Evolutionary conservation across 306 rosid species (phyloP).

Genomic region (Castanea sativa): DNA sequence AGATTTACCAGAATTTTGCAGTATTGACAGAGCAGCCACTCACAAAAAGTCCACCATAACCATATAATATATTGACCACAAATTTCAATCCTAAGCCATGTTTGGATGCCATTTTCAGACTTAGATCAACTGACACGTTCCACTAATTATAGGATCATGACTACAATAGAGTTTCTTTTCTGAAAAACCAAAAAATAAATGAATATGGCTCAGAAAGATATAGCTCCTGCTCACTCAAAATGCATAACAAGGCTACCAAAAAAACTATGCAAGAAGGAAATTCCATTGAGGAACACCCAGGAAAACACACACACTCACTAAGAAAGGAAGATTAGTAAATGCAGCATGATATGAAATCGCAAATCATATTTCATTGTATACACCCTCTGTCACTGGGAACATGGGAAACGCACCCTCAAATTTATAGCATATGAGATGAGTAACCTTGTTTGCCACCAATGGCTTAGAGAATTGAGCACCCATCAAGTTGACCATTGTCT

Average conservation of each 20-base stretch:
- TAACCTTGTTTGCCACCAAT: constrained; percentile 80
- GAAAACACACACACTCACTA: background rate
- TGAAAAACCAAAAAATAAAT: background rate
- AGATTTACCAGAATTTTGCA: background rate
- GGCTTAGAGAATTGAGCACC: constrained; percentile 91
- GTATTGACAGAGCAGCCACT: background rate
- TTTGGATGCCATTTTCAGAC: background rate
- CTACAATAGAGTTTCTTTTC: background rate
- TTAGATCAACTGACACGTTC: background rate
- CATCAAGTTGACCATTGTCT: constrained; percentile 85
- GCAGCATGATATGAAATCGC: background rate
- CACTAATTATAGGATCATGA: background rate
- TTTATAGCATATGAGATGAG: constrained; percentile 95
- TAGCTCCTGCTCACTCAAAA: background rate
- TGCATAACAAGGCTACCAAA: background rate
- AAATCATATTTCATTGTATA: background rate
- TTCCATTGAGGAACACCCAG: background rate
- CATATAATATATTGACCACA: background rate
- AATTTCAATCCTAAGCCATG: background rate
- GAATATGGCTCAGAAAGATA: background rate
- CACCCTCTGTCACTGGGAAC: background rate
- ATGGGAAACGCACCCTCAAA: constrained; percentile 69
- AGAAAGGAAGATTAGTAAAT: background rate
- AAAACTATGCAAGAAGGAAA: background rate
- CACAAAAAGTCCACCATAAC: background rate